phyloP scores from a whole-genome alignment of 805 yeast genomes.

The Sporopachydermia quercuum region DNA sequence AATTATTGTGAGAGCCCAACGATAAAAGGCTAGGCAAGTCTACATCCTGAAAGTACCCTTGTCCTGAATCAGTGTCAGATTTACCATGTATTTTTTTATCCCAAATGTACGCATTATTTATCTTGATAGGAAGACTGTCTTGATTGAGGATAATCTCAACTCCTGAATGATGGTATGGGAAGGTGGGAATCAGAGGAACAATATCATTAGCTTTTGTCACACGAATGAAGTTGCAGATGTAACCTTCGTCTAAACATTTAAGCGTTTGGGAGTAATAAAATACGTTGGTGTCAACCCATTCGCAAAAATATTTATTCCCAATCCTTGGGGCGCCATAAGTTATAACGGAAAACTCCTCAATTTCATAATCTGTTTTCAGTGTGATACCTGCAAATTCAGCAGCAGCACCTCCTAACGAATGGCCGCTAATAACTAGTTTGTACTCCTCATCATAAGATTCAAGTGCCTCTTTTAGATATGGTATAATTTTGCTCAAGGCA shows the following conservation, averaged over 20 bases:
- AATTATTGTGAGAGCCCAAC: background rate
- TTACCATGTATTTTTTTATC: background rate
- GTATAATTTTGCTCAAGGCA: background rate
- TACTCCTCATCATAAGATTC: slow-evolving; percentile 26
- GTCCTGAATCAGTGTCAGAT: background rate
- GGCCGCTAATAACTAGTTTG: slow-evolving; percentile 45
- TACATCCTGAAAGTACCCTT: background rate
- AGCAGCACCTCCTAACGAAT: slow-evolving; percentile 65
- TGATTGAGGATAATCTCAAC: background rate
- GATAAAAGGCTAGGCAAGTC: background rate
- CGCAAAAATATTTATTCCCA: slow-evolving; percentile 36
- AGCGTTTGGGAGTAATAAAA: background rate
- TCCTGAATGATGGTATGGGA: background rate
- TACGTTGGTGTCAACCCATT: slow-evolving; percentile 33
- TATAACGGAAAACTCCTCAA: slow-evolving; percentile 34
- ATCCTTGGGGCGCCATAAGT: slow-evolving; percentile 53
- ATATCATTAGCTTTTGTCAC: background rate
- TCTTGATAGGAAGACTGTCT: background rate
- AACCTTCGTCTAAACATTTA: background rate
- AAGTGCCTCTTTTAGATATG: background rate
- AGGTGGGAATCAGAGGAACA: background rate
- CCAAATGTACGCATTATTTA: background rate
- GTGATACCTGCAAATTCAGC: slow-evolving; percentile 53
- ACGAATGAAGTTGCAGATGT: background rate
- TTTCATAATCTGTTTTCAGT: slow-evolving; percentile 33